Evolutionary conservation across 768 basidiomycete genomes (phyloP), one percentile per base, ranked within the genome.

Genomic region (Kwoniella dendrophila): DNA sequence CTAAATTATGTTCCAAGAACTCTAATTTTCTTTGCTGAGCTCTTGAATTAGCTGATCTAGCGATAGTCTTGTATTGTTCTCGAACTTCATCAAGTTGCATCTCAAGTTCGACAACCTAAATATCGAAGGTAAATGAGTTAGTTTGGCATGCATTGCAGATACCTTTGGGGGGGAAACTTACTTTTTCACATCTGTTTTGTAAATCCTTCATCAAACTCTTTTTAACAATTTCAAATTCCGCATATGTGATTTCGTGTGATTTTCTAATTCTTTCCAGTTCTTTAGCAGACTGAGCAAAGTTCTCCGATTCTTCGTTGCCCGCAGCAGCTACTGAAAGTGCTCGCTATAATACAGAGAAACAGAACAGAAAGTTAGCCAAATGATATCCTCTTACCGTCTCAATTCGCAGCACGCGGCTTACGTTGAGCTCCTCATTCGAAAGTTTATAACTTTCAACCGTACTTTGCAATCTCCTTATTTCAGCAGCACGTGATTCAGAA

Each of bases 11-110:
- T 77, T 97, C 93, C 56, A 99, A 81, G 85, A 97, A 96, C 12
- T 92, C 90, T 90, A 98, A 94, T 85, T 98, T 97, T 86, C 95
- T 94, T 82, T 95, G 92, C 71, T 99, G 96, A 6, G 95, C 92
- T 79, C 95, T 94, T 80, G 89, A 93, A 80, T 98, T 98, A 82
- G 92, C 94, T 78, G 96, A 96, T 66, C 92, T 89, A 72, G 96
- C 93, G 62, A 98, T 92, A 76, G 94, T 95, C 82, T 93, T 95
- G 81, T 99, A 99, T 76, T 98, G 94, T 80, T 99, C 96, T 79
- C 90, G 91, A 79, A 96, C 92, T 78, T 99, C 96, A 74, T 98
- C 96, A 33, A 99, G 83, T 78, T 97, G 94, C 67, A 99, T 98
- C 80, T 99, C 96, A 29, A 99, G 87, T 81, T 98, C 96, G 54